Percentiles rank a stretch among this genome's conserved stretches.
phyloP scores from a whole-genome alignment of 169 alveolate species.

The Plasmodium falciparum region DNA sequence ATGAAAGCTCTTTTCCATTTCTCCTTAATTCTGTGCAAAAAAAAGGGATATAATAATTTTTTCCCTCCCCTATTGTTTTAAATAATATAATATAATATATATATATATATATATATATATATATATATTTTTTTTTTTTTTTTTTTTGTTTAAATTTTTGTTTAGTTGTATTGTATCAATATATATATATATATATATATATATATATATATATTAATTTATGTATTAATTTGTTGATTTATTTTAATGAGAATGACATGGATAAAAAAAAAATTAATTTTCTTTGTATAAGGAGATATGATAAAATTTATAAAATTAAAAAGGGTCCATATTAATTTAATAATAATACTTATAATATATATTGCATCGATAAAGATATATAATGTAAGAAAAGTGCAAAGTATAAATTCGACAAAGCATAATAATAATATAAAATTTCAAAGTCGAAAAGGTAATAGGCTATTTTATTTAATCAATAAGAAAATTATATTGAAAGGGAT shows the following conservation, averaged over 20 bases:
- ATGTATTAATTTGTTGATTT: not conserved
- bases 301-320: not conserved
- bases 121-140: not conserved
- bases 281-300: slow-evolving; percentile 12
- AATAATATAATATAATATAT: not conserved
- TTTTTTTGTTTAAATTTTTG: not conserved
- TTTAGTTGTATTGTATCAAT: not conserved
- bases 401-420: not conserved
- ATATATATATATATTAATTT: too few relatives aligned
- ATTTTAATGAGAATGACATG: not conserved
- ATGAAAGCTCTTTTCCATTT: too few relatives aligned
- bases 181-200: not conserved
- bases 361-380: slow-evolving; percentile 5
- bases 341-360: not conserved
- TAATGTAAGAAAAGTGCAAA: not conserved
- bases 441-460: too few relatives aligned
- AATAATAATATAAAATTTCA: too few relatives aligned
- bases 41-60: too few relatives aligned
- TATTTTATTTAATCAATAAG: too few relatives aligned
- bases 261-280: not conserved
- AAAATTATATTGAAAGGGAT: too few relatives aligned
- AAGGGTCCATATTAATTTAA: not conserved
- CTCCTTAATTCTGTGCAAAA: too few relatives aligned
- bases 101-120: not conserved
- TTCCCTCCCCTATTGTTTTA: too few relatives aligned